These are phyloP conservation scores for Chenopodium suecicum DNA, from an alignment of 148 eudicot genomes.

Conservation along the genomic window DNA sequence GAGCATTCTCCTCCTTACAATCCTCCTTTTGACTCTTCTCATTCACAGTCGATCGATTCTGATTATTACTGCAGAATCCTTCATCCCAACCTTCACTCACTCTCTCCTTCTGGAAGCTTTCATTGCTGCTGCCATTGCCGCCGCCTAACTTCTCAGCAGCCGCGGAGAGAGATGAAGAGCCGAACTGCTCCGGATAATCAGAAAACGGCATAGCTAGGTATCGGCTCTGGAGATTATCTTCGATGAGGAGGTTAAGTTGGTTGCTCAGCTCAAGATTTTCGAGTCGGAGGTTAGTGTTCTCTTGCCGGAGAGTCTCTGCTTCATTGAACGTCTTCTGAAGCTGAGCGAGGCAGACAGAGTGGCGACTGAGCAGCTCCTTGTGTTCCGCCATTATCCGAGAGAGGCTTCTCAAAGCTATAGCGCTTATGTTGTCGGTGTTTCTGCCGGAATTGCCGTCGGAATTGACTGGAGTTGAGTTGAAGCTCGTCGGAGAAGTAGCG, in stretches of 20 bases:
- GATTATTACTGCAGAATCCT: constrained; percentile 7
- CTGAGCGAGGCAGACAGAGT: constrained; percentile 35
- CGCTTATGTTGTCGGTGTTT: background rate
- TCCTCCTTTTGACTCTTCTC: constrained; percentile 29
- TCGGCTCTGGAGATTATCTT: constrained; percentile 26
- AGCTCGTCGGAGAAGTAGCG: constrained; percentile 9
- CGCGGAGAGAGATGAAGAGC: constrained; percentile 16
- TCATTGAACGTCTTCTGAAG: constrained; percentile 40
- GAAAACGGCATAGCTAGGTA: constrained; percentile 3
- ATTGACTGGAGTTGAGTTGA: background rate
- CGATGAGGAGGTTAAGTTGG: constrained; percentile 32
- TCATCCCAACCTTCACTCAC: constrained; percentile 23
- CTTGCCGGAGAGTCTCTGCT: constrained; percentile 60
- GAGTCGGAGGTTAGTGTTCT: constrained; percentile 61
- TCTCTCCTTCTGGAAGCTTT: constrained; percentile 20
- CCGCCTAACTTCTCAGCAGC: constrained; percentile 5
- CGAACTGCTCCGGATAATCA: background rate
- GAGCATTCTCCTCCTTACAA: constrained; percentile 20
- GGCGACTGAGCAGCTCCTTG: constrained; percentile 40
- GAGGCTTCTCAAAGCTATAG: constrained; percentile 12
- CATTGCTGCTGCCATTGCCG: background rate
- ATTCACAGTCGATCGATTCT: constrained; percentile 41
- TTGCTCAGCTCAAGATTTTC: constrained; percentile 46
- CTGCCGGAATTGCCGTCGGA: background rate
- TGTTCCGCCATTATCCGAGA: constrained; percentile 38